A percentile compares a stretch with the other conserved stretches of the same genome.
phyloP scores from a whole-genome alignment of 805 yeast species.

The Wickerhamiella brachini region DNA sequence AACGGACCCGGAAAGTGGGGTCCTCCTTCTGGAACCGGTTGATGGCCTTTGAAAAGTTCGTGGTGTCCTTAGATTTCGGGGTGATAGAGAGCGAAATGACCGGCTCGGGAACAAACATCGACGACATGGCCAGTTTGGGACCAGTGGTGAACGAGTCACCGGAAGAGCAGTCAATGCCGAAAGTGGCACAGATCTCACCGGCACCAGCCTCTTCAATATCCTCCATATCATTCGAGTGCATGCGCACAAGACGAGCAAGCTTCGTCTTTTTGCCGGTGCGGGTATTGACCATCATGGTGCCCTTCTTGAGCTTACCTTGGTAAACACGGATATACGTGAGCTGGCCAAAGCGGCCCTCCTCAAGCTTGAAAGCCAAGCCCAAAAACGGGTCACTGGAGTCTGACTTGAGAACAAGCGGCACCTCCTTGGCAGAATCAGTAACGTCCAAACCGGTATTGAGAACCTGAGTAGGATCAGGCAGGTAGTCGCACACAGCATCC shows the following conservation, averaged over 20 bases:
- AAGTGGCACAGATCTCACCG: constrained; percentile 98
- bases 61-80: constrained; percentile 76
- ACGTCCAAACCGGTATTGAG: constrained; percentile 76
- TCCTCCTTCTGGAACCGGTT: constrained; percentile 97
- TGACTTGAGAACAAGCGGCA: constrained; percentile 61
- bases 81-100: constrained; percentile 85
- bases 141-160: constrained; percentile 97
- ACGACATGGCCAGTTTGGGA: constrained; percentile 75
- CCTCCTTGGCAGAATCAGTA: constrained; percentile 39
- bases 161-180: constrained; percentile 97
- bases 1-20: constrained; percentile 91
- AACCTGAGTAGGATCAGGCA: constrained; percentile 92
- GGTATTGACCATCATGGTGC: constrained; percentile 74
- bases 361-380: constrained; percentile 96
- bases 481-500: constrained; percentile 89
- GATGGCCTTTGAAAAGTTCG: constrained; percentile 91
- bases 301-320: constrained; percentile 90
- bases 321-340: constrained; percentile 92
- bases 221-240: constrained; percentile 99
- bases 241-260: constrained; percentile 85
- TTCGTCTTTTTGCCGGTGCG: constrained; percentile 89
- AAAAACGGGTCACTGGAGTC: constrained; percentile 68
- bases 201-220: constrained; percentile 91
- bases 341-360: constrained; percentile 97
- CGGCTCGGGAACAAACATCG: constrained; percentile 98